Evolutionary conservation across 169 alveolate species (phyloP).

Genomic region (Amoebophrya sp.): DNA sequence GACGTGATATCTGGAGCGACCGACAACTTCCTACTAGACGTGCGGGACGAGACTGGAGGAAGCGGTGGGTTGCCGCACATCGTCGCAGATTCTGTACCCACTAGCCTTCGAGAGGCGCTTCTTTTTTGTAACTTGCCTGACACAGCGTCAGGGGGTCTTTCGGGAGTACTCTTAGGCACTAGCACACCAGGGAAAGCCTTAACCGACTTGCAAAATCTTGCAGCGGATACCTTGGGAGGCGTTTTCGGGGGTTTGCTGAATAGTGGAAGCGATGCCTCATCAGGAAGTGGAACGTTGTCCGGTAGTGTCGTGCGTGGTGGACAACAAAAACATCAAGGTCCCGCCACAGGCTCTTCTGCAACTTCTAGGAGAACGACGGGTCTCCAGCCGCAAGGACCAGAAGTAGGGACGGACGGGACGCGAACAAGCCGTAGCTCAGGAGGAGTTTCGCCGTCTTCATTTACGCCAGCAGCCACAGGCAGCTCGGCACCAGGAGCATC

Average conservation of each 20-base stretch:
- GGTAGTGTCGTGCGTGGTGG: too few species aligned
- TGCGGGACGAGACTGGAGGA: neutral
- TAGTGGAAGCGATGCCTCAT: neutral
- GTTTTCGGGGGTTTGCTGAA: neutral
- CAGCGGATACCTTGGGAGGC: neutral
- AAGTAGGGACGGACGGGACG: too few species aligned
- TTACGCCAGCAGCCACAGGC: neutral
- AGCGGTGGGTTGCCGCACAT: too few species aligned
- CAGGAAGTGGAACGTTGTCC: too few species aligned
- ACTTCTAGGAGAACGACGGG: too few species aligned
- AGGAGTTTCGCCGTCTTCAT: neutral
- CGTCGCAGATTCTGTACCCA: neutral
- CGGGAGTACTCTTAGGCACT: too few species aligned
- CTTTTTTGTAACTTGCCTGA: neutral
- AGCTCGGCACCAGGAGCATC: neutral
- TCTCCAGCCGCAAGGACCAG: neutral
- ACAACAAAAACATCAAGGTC: too few species aligned
- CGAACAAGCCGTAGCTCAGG: too few species aligned
- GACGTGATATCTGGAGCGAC: neutral
- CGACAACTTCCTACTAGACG: neutral
- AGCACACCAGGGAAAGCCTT: too few species aligned
- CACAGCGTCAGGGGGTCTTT: too few species aligned
- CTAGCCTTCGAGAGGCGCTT: neutral
- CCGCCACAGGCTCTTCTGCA: too few species aligned
- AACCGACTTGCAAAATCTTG: too few species aligned